Conservation (phyloP, 768 basidiomycete species). For the Lactifluus pinguis region DNA sequence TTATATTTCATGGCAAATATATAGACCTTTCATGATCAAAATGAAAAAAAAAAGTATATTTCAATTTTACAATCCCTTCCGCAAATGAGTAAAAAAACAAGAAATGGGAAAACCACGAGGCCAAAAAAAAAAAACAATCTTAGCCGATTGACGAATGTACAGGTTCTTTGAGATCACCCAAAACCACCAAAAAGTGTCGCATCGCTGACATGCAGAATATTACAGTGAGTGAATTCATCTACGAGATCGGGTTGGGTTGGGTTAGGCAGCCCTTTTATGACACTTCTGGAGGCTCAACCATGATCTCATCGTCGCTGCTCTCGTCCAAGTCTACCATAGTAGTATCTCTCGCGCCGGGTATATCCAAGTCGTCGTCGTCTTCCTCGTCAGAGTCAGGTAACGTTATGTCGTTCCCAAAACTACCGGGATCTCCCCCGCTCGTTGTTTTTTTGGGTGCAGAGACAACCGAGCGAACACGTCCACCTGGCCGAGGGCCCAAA, state of each 20-base stretch:
- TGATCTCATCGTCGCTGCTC: conserved; percentile 19
- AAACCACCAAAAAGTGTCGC: no score
- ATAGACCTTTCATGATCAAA: neutral
- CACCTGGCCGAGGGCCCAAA: conserved; percentile 57
- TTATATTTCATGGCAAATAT: neutral
- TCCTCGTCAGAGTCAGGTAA: neutral
- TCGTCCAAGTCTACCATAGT: conserved; percentile 24
- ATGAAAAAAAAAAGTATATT: no score
- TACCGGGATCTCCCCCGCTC: conserved; percentile 3
- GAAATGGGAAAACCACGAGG: no score
- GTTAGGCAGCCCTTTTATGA: neutral
- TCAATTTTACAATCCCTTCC: no score
- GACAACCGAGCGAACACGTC: conserved; percentile 56
- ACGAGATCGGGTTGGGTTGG: neutral
- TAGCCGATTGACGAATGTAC: no score
- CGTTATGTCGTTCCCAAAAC: neutral
- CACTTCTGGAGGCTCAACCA: neutral
- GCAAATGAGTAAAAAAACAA: no score
- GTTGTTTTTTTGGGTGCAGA: conserved; percentile 27
- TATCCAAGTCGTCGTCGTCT: neutral
- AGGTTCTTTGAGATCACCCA: no score
- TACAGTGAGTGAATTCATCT: no score
- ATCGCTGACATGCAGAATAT: no score
- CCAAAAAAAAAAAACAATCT: no score
- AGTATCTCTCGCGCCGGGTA: neutral